Base-by-base conservation (phyloP, 352 stramenopile genomes). In the Phytophthora aleatoria region DNA sequence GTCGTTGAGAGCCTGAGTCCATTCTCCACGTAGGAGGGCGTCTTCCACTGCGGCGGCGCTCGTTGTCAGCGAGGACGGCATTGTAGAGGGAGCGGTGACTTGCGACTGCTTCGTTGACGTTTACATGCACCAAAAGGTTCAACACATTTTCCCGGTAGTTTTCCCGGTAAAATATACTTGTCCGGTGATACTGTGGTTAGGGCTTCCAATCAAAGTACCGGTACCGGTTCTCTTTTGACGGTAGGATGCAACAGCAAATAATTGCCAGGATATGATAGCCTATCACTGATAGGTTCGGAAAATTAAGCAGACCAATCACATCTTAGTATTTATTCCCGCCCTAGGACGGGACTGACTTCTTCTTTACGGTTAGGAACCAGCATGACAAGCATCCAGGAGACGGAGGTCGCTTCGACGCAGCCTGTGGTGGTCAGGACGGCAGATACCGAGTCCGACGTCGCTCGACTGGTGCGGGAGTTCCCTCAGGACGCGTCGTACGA, bases 1-100 rank as follows among this genome's bases (percentile, higher is more conserved):
- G 43, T 88, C 69, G 15, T 56, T 56, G 12, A 91, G 78, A 56
- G 79, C 83, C 13, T 67, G 54, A 27, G 50, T 71, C 79, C 76
- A 91, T 45, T 92, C 82, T 50, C 77, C 79, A 38, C 77, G 72
- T 47, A 92, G 64, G 41, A 89, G 77, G 10, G 69, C 65, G 51
- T 90, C 81, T 57, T 92, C 83, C 9, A 84, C 64, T 12, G 73
- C 75, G 16, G 70, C 65, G 8, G 56, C 51, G 28, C 66, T 59
- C 44, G 45, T 15, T 15, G 55, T 54, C 26, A 57, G 26, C 41
- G 28, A 36, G 20, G 51, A 33, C 11, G 28, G 33, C 66, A 73
- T 73, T 7, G 27, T 30, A 11, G 13, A 35, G 31, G 8, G 20
- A 45, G 16, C 2, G 28, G 12, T 41, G 27, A 38, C 26, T 50